Evolutionary conservation across 164 flowering plant genomes (phyloP), one percentile per base, ranked within the genome.

Genomic region (Tetrastigma voinierianum): DNA sequence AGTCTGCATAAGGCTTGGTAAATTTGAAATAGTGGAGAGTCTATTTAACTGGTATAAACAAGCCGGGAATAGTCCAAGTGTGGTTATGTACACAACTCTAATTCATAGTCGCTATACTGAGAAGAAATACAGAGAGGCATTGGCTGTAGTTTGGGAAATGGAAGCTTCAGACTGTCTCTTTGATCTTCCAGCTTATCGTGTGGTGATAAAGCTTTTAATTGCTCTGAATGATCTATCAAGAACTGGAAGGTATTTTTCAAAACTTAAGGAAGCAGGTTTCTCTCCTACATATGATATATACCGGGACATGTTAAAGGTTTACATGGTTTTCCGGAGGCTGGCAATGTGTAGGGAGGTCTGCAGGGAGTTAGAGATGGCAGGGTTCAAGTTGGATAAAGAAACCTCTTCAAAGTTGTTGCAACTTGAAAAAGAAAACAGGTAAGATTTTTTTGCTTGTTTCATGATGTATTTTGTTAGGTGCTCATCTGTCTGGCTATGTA

Each of bases 161-260:
- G 97, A 94, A 76, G 82, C 65, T 65, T 74, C 78, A 14, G 61
- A 83, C 62, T 83, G 75, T 76, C 81, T 86, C 49, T 71, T 91
- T 54, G 96, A 91, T 85, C 90, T 91, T 65, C 91, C 97, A n/a
- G 91, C 95, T 60, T 90, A 83, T 73, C 84, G 91, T 43, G 97
- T 91, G 47, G 86, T 80, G 19, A 86, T 91, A 58, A 88, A 75
- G 78, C 83, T 94, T 24, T 86, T 82, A 70, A 92, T 83, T 67
- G 88, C 87, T 62, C 58, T 87, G 61, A 77, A 83, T 74, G 99
- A 92, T 78, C 78, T 90, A 19, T 68, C 91, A 2, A 87, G 93
- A 70, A 80, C 93, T 52, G 74, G 62, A 2, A 85, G 89, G 69
- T 94, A 94, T 53, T 90, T 87, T 63, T 77, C 90, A 0, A 88